phyloP scores from a whole-genome alignment of 2,329 filamentous ascomycete species.

The Scedosporium minutisporum region DNA sequence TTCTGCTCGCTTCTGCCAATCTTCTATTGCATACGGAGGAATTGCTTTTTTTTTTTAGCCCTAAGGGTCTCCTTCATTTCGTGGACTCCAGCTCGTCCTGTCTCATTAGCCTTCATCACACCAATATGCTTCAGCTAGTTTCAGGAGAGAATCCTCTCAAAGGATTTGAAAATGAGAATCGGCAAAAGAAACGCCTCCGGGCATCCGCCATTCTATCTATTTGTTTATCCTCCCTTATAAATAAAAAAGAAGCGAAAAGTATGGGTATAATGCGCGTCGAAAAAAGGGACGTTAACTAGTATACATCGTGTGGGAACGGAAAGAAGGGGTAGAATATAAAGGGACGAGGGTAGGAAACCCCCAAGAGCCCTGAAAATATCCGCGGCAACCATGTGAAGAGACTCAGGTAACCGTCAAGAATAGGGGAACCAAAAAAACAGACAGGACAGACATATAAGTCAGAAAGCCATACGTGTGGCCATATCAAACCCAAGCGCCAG shows the following conservation, averaged over 20 bases:
- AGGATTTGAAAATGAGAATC: not conserved
- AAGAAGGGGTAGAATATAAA: not conserved
- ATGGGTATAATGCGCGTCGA: not conserved
- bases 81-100: not conserved
- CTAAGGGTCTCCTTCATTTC: not conserved
- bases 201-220: not conserved
- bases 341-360: not conserved
- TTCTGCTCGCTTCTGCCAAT: not conserved
- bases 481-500: too few species aligned
- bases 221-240: not conserved
- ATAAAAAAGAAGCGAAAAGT: not conserved
- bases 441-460: too few species aligned
- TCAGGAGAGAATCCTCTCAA: not conserved
- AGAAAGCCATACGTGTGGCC: too few species aligned
- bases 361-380: not conserved
- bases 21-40: not conserved
- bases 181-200: not conserved
- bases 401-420: too few species aligned
- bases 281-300: not conserved
- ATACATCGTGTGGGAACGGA: not conserved
- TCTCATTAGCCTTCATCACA: not conserved
- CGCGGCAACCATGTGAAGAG: not conserved
- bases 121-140: not conserved
- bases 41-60: not conserved
- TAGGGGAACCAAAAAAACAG: too few species aligned